phyloP scores from a whole-genome alignment of 805 yeast species.

The Kregervanrija pseudodelftensis region DNA sequence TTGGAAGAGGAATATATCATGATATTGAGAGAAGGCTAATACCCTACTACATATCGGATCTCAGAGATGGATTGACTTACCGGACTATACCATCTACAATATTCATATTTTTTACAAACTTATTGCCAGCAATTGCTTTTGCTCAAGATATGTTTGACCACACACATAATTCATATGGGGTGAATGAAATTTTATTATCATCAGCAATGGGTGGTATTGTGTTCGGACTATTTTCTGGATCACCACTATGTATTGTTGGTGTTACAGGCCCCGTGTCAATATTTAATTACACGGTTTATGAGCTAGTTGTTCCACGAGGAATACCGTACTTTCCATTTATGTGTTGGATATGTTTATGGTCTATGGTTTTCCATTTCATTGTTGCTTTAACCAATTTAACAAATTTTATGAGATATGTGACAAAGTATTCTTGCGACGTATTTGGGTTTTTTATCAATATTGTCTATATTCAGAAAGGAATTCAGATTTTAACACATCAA shows the following conservation, averaged over 20 bases:
- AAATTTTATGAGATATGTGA: slow-evolving; percentile 59
- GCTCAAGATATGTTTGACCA: slow-evolving; percentile 96
- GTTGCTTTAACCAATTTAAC: slow-evolving; percentile 68
- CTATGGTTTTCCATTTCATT: slow-evolving; percentile 69
- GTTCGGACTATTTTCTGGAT: slow-evolving; percentile 82
- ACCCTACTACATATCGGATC: slow-evolving; percentile 72
- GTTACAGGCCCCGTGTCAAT: slow-evolving; percentile 95
- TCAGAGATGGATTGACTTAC: slow-evolving; percentile 78
- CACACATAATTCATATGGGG: slow-evolving; percentile 80
- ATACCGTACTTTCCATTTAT: slow-evolving; percentile 74
- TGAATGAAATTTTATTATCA: slow-evolving; percentile 79
- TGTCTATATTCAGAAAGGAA: slow-evolving; percentile 85
- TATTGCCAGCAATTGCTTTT: slow-evolving; percentile 90
- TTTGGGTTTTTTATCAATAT: slow-evolving; percentile 89
- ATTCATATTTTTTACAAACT: slow-evolving; percentile 81
- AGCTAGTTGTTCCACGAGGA: slow-evolving; percentile 49
- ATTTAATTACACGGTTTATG: slow-evolving; percentile 85
- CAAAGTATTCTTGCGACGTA: slow-evolving; percentile 82
- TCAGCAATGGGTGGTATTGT: slow-evolving; percentile 85
- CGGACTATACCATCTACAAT: slow-evolving; percentile 81
- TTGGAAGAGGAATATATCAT: slow-evolving; percentile 44
- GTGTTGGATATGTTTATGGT: slow-evolving; percentile 95
- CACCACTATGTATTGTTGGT: slow-evolving; percentile 92
- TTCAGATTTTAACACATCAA: slow-evolving; percentile 71
- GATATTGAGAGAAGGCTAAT: slow-evolving; percentile 42